phyloP scores from a whole-genome alignment of 768 basidiomycete species.

The Chalciporus sphaerocephalus region DNA sequence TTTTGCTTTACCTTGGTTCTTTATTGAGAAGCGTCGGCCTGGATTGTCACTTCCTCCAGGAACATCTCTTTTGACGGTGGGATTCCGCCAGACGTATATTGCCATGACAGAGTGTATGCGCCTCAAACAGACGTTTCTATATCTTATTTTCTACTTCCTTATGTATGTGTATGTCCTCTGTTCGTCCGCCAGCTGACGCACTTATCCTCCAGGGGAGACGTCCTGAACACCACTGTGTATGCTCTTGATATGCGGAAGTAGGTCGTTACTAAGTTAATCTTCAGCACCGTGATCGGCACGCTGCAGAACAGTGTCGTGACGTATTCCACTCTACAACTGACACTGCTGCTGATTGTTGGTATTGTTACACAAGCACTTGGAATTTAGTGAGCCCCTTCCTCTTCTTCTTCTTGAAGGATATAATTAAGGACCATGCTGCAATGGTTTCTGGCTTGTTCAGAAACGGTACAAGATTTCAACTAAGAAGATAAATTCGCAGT shows the following conservation, averaged over 20 bases:
- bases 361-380: slow-evolving; percentile 61
- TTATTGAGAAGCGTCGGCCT: slow-evolving; percentile 62
- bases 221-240: slow-evolving; percentile 71
- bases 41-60: slow-evolving; percentile 57
- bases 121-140: slow-evolving; percentile 69
- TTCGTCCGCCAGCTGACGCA: background rate
- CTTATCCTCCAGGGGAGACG: slow-evolving; percentile 53
- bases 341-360: slow-evolving; percentile 61
- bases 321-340: slow-evolving; percentile 70
- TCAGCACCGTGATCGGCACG: slow-evolving; percentile 65
- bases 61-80: slow-evolving; percentile 55
- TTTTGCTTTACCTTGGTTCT: slow-evolving; percentile 71
- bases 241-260: slow-evolving; percentile 14
- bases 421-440: slow-evolving; percentile 18
- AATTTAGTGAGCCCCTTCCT: slow-evolving; percentile 57
- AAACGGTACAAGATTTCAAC: slow-evolving; percentile 60
- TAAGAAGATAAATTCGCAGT: slow-evolving; percentile 39
- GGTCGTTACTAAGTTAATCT: slow-evolving; percentile 1
- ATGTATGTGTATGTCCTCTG: slow-evolving; percentile 44
- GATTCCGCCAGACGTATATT: slow-evolving; percentile 61
- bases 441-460: slow-evolving; percentile 66
- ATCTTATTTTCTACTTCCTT: slow-evolving; percentile 71
- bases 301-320: slow-evolving; percentile 70
- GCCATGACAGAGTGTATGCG: slow-evolving; percentile 61
- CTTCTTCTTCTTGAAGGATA: background rate